Evolutionary conservation across 2,329 filamentous ascomycete genomes (phyloP).

Genomic region (Exophiala oligosperma): DNA sequence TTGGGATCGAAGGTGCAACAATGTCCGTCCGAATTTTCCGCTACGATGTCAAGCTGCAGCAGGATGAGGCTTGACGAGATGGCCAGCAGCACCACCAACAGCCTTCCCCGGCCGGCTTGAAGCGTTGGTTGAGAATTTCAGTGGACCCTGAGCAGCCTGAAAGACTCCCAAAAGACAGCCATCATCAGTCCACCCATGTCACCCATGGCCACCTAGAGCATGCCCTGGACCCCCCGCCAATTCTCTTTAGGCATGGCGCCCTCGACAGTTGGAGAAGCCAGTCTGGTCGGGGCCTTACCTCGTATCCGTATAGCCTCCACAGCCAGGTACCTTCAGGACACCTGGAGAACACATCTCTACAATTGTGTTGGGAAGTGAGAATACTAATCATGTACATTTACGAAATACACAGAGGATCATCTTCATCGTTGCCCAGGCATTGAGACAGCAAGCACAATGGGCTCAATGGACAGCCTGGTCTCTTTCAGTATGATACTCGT

Average conservation of each 20-base stretch:
- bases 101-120: too few relatives aligned
- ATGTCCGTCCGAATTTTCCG: too few relatives aligned
- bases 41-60: too few relatives aligned
- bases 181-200: too few relatives aligned
- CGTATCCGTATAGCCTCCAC: too few relatives aligned
- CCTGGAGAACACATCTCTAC: too few relatives aligned
- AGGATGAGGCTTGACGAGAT: neutral
- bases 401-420: neutral
- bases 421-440: neutral
- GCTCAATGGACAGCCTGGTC: slow-evolving; percentile 3
- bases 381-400: neutral
- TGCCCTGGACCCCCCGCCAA: neutral
- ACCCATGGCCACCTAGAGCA: neutral
- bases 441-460: neutral
- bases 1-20: slow-evolving; percentile 3
- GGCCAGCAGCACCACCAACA: too few relatives aligned
- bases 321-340: too few relatives aligned
- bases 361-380: neutral
- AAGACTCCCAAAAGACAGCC: too few relatives aligned
- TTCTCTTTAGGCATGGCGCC: slow-evolving; percentile 1
- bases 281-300: neutral
- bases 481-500: neutral
- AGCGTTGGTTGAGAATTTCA: neutral
- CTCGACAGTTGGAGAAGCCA: neutral
- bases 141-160: too few relatives aligned